Evolutionary conservation across 352 stramenopile species (phyloP).

Genomic region (Phytophthora idaei): DNA sequence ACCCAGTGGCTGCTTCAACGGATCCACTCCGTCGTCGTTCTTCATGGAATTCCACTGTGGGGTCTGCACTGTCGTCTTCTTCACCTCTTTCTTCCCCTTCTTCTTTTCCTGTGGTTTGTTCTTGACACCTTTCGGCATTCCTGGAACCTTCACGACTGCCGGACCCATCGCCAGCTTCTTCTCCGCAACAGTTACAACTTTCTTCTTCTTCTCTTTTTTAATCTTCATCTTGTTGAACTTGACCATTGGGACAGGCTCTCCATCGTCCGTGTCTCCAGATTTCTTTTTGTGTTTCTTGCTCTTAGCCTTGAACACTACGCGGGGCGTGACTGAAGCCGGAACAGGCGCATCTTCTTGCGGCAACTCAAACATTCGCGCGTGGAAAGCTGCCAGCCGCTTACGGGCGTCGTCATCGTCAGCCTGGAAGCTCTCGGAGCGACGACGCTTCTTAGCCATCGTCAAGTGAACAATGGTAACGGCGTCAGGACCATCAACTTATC

Average conservation of each 20-base stretch:
- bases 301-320: constrained; percentile 52
- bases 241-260: constrained; percentile 41
- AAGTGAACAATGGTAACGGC: constrained; percentile 18
- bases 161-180: constrained; percentile 16
- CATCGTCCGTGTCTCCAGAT: constrained; percentile 21
- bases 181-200: constrained; percentile 11
- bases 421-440: constrained; percentile 40
- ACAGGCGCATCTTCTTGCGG: constrained; percentile 17
- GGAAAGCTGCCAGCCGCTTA: constrained; percentile 57
- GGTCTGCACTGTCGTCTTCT: constrained; percentile 12
- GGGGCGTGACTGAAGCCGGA: constrained; percentile 20
- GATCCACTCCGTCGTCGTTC: constrained; percentile 9
- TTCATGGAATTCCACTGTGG: constrained; percentile 15
- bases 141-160: constrained; percentile 16
- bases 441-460: constrained; percentile 42
- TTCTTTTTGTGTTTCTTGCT: constrained; percentile 39
- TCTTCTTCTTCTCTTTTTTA: constrained; percentile 37
- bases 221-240: constrained; percentile 32
- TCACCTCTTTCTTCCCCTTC: constrained; percentile 14
- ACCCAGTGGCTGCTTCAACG: constrained; percentile 20
- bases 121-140: neutral
- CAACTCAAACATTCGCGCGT: constrained; percentile 63
- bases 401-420: constrained; percentile 37
- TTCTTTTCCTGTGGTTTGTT: constrained; percentile 8
- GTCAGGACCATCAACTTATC: constrained; percentile 29